Evolutionary conservation across 768 basidiomycete genomes (phyloP).

Genomic region (Lactarius psammicola): DNA sequence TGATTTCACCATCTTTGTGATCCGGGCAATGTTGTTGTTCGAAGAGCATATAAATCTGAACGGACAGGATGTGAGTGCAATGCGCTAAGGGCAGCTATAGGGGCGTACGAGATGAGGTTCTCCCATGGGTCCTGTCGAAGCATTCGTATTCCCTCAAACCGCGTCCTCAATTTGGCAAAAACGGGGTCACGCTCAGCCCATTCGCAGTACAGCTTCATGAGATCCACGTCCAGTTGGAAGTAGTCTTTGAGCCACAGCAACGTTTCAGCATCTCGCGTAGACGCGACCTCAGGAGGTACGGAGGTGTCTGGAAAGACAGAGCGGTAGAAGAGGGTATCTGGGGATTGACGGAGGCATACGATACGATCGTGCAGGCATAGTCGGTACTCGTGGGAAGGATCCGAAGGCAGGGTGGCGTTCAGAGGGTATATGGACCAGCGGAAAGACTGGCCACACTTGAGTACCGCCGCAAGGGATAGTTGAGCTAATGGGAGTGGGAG

Average conservation of each 20-base stretch:
- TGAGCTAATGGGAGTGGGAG: slow-evolving; percentile 64
- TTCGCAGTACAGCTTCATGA: slow-evolving; percentile 64
- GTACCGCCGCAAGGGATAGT: slow-evolving; percentile 71
- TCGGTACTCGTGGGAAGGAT: slow-evolving; percentile 62
- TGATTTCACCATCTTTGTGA: slow-evolving; percentile 88
- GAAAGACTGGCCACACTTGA: slow-evolving; percentile 84
- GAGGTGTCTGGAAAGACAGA: slow-evolving; percentile 55
- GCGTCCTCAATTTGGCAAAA: slow-evolving; percentile 59
- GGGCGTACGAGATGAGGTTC: slow-evolving; percentile 83
- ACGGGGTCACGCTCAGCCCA: slow-evolving; percentile 77
- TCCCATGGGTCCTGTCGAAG: slow-evolving; percentile 96
- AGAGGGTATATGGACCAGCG: slow-evolving; percentile 67
- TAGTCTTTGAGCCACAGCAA: slow-evolving; percentile 78
- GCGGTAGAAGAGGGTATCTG: slow-evolving; percentile 65
- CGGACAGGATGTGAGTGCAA: background rate
- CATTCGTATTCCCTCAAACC: slow-evolving; percentile 81
- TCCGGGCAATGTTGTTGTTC: slow-evolving; percentile 94
- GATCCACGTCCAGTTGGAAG: slow-evolving; percentile 81
- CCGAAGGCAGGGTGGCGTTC: slow-evolving; percentile 23
- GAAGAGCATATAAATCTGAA: slow-evolving; percentile 94
- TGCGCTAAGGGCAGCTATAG: background rate
- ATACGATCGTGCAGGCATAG: slow-evolving; percentile 80
- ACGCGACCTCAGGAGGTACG: slow-evolving; percentile 36
- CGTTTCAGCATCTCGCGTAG: slow-evolving; percentile 59
- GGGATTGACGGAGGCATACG: slow-evolving; percentile 74